Base-by-base conservation (phyloP, 805 yeast genomes). In the Kluyveromyces dobzhanskii region DNA sequence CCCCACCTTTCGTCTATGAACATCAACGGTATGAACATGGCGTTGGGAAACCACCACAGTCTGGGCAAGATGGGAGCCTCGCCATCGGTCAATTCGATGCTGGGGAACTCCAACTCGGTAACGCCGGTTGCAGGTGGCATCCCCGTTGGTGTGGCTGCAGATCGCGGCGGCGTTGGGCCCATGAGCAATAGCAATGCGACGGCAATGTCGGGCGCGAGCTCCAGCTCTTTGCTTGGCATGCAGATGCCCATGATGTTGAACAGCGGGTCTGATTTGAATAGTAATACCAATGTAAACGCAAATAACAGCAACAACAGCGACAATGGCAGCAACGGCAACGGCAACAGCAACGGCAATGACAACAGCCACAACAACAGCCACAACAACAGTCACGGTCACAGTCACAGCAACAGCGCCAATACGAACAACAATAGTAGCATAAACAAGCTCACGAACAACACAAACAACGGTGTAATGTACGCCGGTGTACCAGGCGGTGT, bases 201-300 rank as follows among this genome's bases (percentile, higher is more conserved):
- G n/a, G n/a, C n/a, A n/a, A n/a, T n/a, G n/a, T n/a, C n/a, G n/a
- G n/a, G n/a, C n/a, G n/a, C n/a, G n/a, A n/a, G n/a, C n/a, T n/a
- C 26, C 16, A 32, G 17, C 25, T 8, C 29, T 2, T 21, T 34
- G 19, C 16, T 34, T 5, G 37, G 37, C 27, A 24, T 34, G 37
- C 37, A 34, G 29, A 34, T 34, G 37, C 37, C 37, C 17, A n/a
- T 34, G 29, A 34, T 34, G 17, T 24, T 34, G 29, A 34, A 34
- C 29, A 24, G 30, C 21, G 37, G 37, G 19, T 34, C 37, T 24
- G 37, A 26, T 25, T 25, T 30, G 3, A 19, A 23, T 18, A 34
- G 17, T 10, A 24, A 26, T 14, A 13, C 19, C 9, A 34, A 23
- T 17, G 16, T n/a, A 10, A 27, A 27, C 30, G 30, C 24, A 21